Evolutionary conservation across 257 asterid genomes (phyloP).

Genomic region (Solanum chilense): DNA sequence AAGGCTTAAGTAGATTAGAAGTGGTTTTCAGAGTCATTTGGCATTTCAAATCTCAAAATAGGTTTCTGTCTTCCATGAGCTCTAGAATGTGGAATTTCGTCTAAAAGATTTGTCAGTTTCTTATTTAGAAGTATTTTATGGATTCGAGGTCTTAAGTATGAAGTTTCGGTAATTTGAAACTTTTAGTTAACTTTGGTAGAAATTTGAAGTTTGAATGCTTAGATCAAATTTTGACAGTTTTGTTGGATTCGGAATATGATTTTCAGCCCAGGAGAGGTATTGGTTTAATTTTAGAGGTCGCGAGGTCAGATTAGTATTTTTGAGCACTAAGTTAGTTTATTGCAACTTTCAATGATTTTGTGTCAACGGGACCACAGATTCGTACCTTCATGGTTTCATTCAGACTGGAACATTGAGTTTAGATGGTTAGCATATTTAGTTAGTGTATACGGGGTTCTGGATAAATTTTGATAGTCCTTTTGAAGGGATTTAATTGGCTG

Average conservation of each 20-base stretch:
- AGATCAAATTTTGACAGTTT: too few relatives aligned
- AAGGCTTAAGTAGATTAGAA: too few relatives aligned
- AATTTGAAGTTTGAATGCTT: background rate
- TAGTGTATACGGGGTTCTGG: background rate
- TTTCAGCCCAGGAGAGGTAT: background rate
- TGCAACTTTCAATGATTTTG: background rate
- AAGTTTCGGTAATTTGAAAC: too few relatives aligned
- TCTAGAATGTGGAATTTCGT: background rate
- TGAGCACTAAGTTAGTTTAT: background rate
- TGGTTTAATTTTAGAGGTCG: background rate
- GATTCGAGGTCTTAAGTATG: background rate
- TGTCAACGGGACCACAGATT: background rate
- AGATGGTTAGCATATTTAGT: background rate
- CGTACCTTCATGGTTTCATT: background rate
- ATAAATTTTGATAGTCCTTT: too few relatives aligned
- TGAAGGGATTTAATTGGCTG: background rate
- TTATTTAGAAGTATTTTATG: background rate
- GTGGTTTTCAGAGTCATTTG: too few relatives aligned
- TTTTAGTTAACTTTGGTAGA: background rate
- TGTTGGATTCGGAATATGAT: too few relatives aligned
- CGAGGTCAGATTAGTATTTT: background rate
- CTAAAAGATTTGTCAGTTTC: too few relatives aligned
- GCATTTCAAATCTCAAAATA: too few relatives aligned
- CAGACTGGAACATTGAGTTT: background rate
- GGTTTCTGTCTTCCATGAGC: background rate